Evolutionary conservation across 345 rosid species (phyloP), one percentile per base, ranked within the genome.

Genomic region (Pugionium dolabratum): DNA sequence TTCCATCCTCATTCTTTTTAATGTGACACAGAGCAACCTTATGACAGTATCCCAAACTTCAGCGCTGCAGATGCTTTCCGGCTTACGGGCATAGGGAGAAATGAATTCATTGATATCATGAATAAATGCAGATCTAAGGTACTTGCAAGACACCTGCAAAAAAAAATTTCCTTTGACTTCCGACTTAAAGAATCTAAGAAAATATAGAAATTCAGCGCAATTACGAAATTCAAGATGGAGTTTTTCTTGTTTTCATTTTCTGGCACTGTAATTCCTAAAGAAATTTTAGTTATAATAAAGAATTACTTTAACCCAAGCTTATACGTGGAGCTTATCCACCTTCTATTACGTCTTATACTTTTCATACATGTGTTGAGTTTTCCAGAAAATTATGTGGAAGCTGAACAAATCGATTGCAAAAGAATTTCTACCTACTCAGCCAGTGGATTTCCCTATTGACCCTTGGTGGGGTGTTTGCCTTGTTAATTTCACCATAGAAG

Each of bases 301-400:
- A 7, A 29, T 61, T 46, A 18, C 49, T 29, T 29, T 9, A 30
- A 33, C 43, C 44, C 46, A 29, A 39, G 62, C n/a, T 4, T 52
- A 37, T 47, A 32, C 52, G 49, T 54, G 28, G 36, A 59, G 7
- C 32, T 54, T 32, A 6, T 49, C 45, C 57, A 65, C 56, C 52
- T 32, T 63, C 34, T 54, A 5, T 69, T 34, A 62, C 65, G 66
- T 36, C 79, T 76, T 80, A 69, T 66, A 64, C 54, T 56, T 67
- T 66, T 37, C 63, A 66, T 78, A 34, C 73, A 72, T 62, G 56
- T 69, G 69, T 80, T 76, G 85, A 72, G 79, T 80, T 80, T 54
- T 79, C 71, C 89, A 94, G 99, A 94, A 90, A 88, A 90, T 94
- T 29, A 94, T 94, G 99, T 94, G 99, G 99, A 94, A 94, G 83